Conservation (phyloP, 2,329 filamentous ascomycete genomes). For the Botrytis byssoidea region DNA sequence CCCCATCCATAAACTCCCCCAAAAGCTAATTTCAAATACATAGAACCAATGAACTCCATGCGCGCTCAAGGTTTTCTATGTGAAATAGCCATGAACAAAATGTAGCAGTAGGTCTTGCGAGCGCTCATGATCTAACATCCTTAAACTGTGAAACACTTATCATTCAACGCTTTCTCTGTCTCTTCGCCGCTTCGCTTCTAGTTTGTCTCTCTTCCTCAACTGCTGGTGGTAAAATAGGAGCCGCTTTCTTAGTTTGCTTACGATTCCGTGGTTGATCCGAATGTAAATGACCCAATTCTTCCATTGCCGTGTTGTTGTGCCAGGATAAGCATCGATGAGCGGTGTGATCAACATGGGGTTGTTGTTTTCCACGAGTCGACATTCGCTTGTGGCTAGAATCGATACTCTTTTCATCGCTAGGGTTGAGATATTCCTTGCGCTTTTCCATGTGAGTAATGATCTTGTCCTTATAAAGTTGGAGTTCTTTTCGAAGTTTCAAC, state of each 20-base stretch:
- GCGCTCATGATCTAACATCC: too few relatives aligned
- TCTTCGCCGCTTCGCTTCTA: constrained; percentile 36
- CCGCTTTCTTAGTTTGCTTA: constrained; percentile 38
- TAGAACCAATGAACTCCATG: not conserved
- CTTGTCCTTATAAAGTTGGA: constrained; percentile 70
- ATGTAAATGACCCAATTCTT: constrained; percentile 59
- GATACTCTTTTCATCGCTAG: constrained; percentile 50
- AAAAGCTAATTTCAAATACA: not conserved
- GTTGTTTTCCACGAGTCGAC: constrained; percentile 57
- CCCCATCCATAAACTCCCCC: not conserved
- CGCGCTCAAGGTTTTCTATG: not conserved
- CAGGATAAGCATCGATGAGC: constrained; percentile 61
- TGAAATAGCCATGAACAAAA: not conserved
- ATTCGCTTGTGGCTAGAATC: constrained; percentile 48
- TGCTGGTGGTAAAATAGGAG: constrained; percentile 20
- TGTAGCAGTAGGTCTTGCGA: not conserved
- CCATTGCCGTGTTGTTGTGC: constrained; percentile 61
- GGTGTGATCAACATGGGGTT: constrained; percentile 50
- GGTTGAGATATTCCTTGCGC: constrained; percentile 68
- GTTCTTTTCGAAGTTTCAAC: constrained; percentile 81
- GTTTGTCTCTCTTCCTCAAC: constrained; percentile 43
- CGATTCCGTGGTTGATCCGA: constrained; percentile 53
- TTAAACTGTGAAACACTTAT: not conserved
- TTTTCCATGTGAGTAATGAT: constrained; percentile 79
- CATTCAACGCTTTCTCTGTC: constrained; percentile 25